phyloP scores from a whole-genome alignment of 1,139 yeast species.

The Yamadazyma atlantica region DNA sequence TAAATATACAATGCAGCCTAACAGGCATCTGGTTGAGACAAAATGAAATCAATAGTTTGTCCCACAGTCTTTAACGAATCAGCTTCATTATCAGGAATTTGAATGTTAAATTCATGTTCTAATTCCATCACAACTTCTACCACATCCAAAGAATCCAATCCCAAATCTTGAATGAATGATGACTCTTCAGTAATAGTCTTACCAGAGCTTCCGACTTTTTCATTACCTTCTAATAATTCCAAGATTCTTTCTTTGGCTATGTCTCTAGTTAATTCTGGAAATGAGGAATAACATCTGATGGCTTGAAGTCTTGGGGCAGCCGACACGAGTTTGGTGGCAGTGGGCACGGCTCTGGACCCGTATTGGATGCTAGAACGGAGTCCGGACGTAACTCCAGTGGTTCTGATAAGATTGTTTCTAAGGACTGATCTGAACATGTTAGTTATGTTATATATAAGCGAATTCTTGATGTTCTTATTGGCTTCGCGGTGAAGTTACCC shows the following conservation, averaged over 20 bases:
- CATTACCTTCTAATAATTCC: conserved; percentile 78
- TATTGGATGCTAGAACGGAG: conserved; percentile 1
- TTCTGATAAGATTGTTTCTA: conserved; percentile 25
- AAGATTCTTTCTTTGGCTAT: conserved; percentile 73
- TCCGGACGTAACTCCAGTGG: conserved; percentile 11
- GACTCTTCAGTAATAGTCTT: conserved; percentile 58
- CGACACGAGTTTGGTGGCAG: too few species aligned
- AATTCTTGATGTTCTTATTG: conserved; percentile 11
- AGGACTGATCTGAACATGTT: conserved; percentile 38
- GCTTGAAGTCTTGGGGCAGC: conserved; percentile 1
- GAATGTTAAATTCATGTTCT: conserved; percentile 76
- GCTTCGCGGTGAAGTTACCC: conserved; percentile 13
- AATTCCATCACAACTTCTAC: conserved; percentile 90
- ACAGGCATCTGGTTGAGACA: conserved; percentile 70
- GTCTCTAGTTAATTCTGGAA: conserved; percentile 67
- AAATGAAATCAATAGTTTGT: conserved; percentile 76
- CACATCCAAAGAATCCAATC: conserved; percentile 83
- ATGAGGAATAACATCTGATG: conserved; percentile 48
- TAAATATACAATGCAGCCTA: conserved; percentile 18
- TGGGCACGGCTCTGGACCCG: conserved; percentile 8
- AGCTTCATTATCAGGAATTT: conserved; percentile 85
- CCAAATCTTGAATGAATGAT: conserved; percentile 71
- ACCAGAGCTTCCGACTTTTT: conserved; percentile 51
- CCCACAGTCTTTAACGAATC: conserved; percentile 81
- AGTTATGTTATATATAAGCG: conserved; percentile 5